phyloP scores from a whole-genome alignment of 495 filamentous ascomycete species.

The Aspergillus sparsus region DNA sequence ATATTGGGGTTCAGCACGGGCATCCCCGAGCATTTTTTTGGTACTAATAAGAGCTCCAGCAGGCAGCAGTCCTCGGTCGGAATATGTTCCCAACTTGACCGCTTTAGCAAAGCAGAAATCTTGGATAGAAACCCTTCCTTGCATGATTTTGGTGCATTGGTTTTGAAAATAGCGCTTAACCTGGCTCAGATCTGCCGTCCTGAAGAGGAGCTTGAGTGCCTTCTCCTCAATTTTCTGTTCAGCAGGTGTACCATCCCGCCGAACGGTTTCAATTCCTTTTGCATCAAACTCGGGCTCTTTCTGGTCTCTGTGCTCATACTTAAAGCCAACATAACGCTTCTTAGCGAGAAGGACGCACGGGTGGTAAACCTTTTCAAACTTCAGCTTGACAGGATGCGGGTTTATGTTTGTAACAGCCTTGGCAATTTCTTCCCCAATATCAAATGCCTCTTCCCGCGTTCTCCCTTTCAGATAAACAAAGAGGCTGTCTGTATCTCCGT shows the following conservation, averaged over 20 bases:
- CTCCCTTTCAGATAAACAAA: slow-evolving; percentile 90
- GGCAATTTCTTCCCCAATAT: slow-evolving; percentile 92
- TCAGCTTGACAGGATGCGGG: slow-evolving; percentile 89
- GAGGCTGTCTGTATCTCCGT: slow-evolving; percentile 96
- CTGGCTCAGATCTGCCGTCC: slow-evolving; percentile 82
- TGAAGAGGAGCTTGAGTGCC: slow-evolving; percentile 84
- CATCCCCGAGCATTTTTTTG: slow-evolving; percentile 80
- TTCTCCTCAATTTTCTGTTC: slow-evolving; percentile 98
- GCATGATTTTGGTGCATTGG: slow-evolving; percentile 93
- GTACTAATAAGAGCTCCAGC: slow-evolving; percentile 87
- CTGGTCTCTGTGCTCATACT: slow-evolving; percentile 82
- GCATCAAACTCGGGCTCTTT: slow-evolving; percentile 90
- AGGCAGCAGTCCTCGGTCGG: slow-evolving; percentile 73
- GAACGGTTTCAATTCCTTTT: slow-evolving; percentile 96
- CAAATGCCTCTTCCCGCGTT: slow-evolving; percentile 83
- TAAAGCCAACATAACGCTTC: slow-evolving; percentile 97
- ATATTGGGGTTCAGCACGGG: slow-evolving; percentile 86
- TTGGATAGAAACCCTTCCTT: slow-evolving; percentile 81
- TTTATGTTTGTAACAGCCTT: slow-evolving; percentile 85
- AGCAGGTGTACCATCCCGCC: slow-evolving; percentile 90
- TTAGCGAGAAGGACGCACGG: slow-evolving; percentile 93
- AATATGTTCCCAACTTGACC: slow-evolving; percentile 88
- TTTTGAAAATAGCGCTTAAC: slow-evolving; percentile 90
- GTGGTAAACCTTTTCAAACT: slow-evolving; percentile 98
- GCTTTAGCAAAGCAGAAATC: slow-evolving; percentile 95